Evolutionary conservation across 768 basidiomycete species (phyloP).

Genomic region (Collybia sp.): DNA sequence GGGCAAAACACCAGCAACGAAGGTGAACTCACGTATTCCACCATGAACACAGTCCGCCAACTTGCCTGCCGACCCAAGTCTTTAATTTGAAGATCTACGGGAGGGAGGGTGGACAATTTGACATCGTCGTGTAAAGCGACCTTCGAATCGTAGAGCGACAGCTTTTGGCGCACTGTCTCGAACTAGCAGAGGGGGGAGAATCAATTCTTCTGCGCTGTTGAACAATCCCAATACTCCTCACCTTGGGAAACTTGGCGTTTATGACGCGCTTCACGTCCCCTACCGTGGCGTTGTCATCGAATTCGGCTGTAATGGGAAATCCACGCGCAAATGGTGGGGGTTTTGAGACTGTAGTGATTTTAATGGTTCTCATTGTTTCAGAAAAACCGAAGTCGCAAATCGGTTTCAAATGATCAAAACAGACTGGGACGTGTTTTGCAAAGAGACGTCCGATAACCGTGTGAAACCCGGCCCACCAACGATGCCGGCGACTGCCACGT

Average conservation of each 20-base stretch:
- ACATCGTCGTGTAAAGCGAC: slow-evolving; percentile 60
- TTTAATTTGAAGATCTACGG: slow-evolving; percentile 70
- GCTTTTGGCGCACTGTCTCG: slow-evolving; percentile 64
- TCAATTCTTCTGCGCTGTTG: neutral
- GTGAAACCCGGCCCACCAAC: too few species aligned
- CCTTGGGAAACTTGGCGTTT: slow-evolving; percentile 34
- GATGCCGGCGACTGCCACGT: too few species aligned
- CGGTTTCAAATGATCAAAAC: too few species aligned
- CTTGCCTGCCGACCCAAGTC: slow-evolving; percentile 88
- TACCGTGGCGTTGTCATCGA: slow-evolving; percentile 52
- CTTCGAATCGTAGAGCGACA: slow-evolving; percentile 59
- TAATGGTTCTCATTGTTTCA: slow-evolving; percentile 36
- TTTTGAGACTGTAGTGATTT: slow-evolving; percentile 45
- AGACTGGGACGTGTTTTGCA: too few species aligned
- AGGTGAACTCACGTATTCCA: slow-evolving; percentile 81
- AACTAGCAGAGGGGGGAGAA: slow-evolving; percentile 43
- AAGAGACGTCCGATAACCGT: too few species aligned
- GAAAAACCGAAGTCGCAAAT: too few species aligned
- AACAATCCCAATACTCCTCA: slow-evolving; percentile 7
- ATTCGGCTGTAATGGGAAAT: slow-evolving; percentile 46
- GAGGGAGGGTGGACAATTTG: slow-evolving; percentile 45
- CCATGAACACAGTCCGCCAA: slow-evolving; percentile 85
- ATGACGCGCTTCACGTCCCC: slow-evolving; percentile 67
- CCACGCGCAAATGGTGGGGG: slow-evolving; percentile 41
- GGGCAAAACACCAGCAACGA: neutral